phyloP scores from a whole-genome alignment of 2,329 filamentous ascomycete genomes.

The Fusarium guadeloupense region DNA sequence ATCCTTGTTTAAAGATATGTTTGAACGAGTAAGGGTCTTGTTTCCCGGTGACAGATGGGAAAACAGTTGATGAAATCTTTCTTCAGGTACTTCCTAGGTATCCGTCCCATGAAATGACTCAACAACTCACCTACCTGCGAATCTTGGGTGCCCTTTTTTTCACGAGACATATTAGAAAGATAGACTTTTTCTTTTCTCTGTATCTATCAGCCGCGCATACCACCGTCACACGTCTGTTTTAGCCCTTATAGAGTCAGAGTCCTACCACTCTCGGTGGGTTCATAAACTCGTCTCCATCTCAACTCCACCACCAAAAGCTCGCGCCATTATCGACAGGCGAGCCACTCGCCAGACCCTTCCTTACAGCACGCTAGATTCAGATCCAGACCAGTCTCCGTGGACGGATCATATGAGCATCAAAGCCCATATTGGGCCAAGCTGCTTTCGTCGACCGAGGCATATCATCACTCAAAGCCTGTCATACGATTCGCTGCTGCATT shows the following conservation, averaged over 20 bases:
- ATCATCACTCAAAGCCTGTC: slow-evolving; percentile 30
- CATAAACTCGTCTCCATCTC: slow-evolving; percentile 25
- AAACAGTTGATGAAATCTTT: no score
- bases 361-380: slow-evolving; percentile 35
- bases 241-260: no score
- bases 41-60: no score
- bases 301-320: slow-evolving; percentile 28
- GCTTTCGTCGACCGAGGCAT: slow-evolving; percentile 41
- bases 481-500: slow-evolving; percentile 35
- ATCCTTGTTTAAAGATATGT: no score
- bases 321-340: slow-evolving; percentile 35
- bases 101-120: no score
- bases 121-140: no score
- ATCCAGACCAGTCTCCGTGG: slow-evolving; percentile 39
- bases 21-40: no score
- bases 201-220: slow-evolving; percentile 11
- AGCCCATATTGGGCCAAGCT: slow-evolving; percentile 32
- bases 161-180: no score
- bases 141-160: no score
- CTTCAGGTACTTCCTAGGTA: no score
- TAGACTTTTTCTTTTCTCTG: no score
- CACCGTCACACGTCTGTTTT: no score
- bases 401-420: slow-evolving; percentile 38
- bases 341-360: slow-evolving; percentile 23
- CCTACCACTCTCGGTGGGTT: slow-evolving; percentile 21